Evolutionary conservation across 306 rosid genomes (phyloP).

Genomic region (Astragalus glycyphyllos): DNA sequence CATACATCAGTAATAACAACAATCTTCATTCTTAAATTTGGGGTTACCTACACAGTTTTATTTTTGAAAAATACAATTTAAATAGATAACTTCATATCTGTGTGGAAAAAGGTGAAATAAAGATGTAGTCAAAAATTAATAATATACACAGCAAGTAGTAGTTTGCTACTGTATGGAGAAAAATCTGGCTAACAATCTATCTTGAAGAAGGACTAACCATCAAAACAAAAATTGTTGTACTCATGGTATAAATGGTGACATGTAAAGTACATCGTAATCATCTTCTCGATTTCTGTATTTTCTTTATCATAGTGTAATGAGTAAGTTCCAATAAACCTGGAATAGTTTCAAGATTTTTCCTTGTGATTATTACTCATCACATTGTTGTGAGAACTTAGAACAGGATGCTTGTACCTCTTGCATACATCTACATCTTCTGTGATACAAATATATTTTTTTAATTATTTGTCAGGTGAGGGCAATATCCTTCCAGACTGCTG

Average conservation of each 20-base stretch:
- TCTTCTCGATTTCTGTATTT: conserved; percentile 14
- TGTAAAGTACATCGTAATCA: neutral
- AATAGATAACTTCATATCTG: conserved; percentile 13
- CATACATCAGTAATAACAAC: neutral
- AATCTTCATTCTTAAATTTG: conserved; percentile 10
- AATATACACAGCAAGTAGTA: neutral
- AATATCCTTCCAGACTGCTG: conserved; percentile 58
- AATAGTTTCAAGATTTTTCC: conserved; percentile 18
- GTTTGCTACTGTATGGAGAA: neutral
- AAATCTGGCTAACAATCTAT: neutral
- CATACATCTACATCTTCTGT: conserved; percentile 12
- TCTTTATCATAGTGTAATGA: conserved; percentile 25
- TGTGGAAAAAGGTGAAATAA: conserved; percentile 14
- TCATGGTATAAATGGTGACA: neutral
- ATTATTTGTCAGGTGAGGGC: conserved; percentile 68
- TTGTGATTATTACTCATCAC: conserved; percentile 30
- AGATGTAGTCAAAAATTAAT: conserved; percentile 1
- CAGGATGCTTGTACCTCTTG: conserved; percentile 2
- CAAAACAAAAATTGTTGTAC: conserved; percentile 11
- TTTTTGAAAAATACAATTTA: conserved; percentile 19
- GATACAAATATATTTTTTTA: conserved; percentile 38
- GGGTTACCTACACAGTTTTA: conserved; percentile 12
- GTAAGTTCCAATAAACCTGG: conserved; percentile 5
- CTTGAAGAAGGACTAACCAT: conserved; percentile 12
- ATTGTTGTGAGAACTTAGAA: conserved; percentile 24